Evolutionary conservation across 2,329 filamentous ascomycete species (phyloP).

Genomic region (Epichloe coenophiala): DNA sequence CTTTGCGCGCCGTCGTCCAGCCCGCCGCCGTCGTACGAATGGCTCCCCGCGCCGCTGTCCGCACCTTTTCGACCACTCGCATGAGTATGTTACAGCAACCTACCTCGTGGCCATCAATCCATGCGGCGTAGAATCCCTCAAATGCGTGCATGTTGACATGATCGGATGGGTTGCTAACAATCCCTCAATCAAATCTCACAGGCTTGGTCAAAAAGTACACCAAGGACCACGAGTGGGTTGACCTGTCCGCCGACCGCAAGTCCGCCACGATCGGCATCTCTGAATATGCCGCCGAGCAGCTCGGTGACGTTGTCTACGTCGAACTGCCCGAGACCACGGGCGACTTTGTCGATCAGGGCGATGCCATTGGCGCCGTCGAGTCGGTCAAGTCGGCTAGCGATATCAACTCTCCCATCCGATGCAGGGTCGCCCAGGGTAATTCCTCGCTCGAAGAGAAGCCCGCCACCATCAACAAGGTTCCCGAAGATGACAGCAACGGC

Average conservation of each 20-base stretch:
- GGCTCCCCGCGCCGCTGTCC: constrained; percentile 23
- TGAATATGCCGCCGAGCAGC: constrained; percentile 76
- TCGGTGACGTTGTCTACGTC: constrained; percentile 95
- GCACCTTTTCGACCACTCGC: constrained; percentile 30
- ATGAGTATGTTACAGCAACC: constrained; percentile 17
- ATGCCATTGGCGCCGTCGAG: constrained; percentile 87
- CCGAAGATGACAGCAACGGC: constrained; percentile 60
- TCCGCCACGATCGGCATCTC: constrained; percentile 77
- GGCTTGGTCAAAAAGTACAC: constrained; percentile 73
- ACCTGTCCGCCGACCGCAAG: constrained; percentile 70
- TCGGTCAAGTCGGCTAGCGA: constrained; percentile 98
- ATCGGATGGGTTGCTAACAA: background rate
- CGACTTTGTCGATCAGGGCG: constrained; percentile 57
- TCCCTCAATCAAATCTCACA: constrained; percentile 16
- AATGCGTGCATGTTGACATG: background rate
- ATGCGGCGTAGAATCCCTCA: too few species aligned
- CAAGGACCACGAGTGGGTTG: constrained; percentile 96
- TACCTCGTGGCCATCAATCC: background rate
- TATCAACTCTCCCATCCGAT: constrained; percentile 78
- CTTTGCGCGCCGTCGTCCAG: constrained; percentile 32
- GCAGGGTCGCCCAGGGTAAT: constrained; percentile 67
- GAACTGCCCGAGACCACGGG: constrained; percentile 64
- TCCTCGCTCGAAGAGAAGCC: constrained; percentile 68
- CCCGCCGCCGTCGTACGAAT: constrained; percentile 29
- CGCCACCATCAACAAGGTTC: constrained; percentile 73